Evolutionary conservation across 2,329 filamentous ascomycete species (phyloP).

Genomic region (Ceratocystiopsis brevicomis): DNA sequence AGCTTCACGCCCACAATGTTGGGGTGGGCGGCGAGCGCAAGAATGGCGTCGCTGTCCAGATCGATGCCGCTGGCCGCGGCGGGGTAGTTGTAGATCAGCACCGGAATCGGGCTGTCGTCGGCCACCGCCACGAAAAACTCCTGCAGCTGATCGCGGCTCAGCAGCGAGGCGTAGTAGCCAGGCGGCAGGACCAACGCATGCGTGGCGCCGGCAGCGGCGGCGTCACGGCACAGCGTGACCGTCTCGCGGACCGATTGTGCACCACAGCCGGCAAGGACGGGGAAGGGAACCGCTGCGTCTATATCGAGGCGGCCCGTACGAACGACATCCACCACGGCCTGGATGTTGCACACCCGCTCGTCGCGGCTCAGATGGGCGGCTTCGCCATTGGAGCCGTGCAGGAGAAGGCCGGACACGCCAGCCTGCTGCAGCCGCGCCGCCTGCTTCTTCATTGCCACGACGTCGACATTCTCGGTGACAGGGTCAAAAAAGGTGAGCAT

Average conservation of each 20-base stretch:
- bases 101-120: conserved; percentile 35
- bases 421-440: conserved; percentile 41
- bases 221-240: conserved; percentile 45
- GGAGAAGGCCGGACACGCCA: conserved; percentile 44
- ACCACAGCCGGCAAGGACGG: conserved; percentile 51
- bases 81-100: conserved; percentile 47
- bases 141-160: conserved; percentile 36
- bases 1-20: conserved; percentile 47
- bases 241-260: conserved; percentile 49
- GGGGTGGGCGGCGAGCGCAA: conserved; percentile 28
- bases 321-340: conserved; percentile 39
- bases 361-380: conserved; percentile 48
- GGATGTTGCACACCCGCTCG: conserved; percentile 46
- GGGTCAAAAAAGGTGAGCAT: conserved; percentile 43
- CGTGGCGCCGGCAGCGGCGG: conserved; percentile 43
- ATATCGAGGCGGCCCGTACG: conserved; percentile 23
- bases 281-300: conserved; percentile 25
- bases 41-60: conserved; percentile 36
- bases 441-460: conserved; percentile 29
- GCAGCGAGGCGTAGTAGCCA: conserved; percentile 45
- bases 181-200: conserved; percentile 51
- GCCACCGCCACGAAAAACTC: conserved; percentile 45
- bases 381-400: conserved; percentile 53
- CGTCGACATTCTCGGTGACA: conserved; percentile 31
- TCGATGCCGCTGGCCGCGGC: conserved; percentile 37